Conservation (phyloP, 495 filamentous ascomycete genomes). For the Lophiotrema nucula region DNA sequence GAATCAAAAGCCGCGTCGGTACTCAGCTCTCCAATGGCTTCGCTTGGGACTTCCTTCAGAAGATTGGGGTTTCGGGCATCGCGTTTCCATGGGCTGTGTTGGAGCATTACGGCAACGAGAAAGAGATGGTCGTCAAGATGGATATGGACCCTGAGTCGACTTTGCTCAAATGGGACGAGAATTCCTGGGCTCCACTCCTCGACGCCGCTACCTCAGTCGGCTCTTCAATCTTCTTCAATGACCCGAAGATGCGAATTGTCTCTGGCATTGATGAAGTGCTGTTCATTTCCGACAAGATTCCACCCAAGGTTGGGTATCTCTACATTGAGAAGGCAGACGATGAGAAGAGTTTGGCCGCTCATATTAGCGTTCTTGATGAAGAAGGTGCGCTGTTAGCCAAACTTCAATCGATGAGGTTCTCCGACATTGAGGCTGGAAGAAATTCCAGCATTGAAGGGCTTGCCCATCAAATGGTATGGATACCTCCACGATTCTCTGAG, state of each 20-base stretch:
- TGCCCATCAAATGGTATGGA: too few relatives aligned
- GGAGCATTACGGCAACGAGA: constrained; percentile 43
- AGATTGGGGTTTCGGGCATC: constrained; percentile 47
- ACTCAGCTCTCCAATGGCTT: constrained; percentile 35
- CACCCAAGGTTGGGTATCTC: constrained; percentile 35
- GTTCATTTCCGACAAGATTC: constrained; percentile 19
- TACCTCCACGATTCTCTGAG: too few relatives aligned
- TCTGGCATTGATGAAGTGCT: constrained; percentile 20
- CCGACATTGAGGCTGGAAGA: constrained; percentile 41
- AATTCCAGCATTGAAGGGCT: background rate
- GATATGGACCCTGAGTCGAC: constrained; percentile 35
- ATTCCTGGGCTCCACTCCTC: constrained; percentile 48
- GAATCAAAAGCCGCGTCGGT: constrained; percentile 29
- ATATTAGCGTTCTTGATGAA: constrained; percentile 34
- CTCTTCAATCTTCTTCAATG: constrained; percentile 46
- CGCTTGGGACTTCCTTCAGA: constrained; percentile 45
- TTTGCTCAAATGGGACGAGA: constrained; percentile 33
- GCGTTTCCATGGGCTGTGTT: constrained; percentile 50
- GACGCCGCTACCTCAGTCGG: constrained; percentile 51
- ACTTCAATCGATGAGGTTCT: constrained; percentile 42
- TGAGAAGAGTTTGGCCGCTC: constrained; percentile 4
- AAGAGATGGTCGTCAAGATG: constrained; percentile 48
- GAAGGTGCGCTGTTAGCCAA: constrained; percentile 35
- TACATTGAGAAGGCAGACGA: constrained; percentile 32
- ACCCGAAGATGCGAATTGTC: constrained; percentile 46